phyloP scores from a whole-genome alignment of 768 basidiomycete species.

The Candolleomyces eurysporus region DNA sequence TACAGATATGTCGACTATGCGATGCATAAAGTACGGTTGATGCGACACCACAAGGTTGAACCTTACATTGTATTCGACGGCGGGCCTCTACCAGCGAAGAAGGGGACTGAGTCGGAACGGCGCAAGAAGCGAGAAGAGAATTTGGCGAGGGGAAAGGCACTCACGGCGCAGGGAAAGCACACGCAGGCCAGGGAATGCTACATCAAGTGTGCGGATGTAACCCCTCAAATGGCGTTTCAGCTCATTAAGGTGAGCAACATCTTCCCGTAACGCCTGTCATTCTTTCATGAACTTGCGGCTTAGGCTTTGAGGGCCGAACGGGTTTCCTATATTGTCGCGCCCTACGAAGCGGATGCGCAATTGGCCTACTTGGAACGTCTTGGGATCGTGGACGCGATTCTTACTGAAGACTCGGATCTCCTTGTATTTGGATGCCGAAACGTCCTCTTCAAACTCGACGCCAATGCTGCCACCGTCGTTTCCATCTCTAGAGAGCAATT shows the following conservation, averaged over 20 bases:
- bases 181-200: conserved; percentile 85
- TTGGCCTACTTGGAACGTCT: conserved; percentile 85
- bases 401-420: conserved; percentile 97
- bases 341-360: conserved; percentile 98
- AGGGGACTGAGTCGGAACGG: conserved; percentile 80
- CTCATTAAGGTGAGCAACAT: conserved; percentile 79
- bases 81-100: conserved; percentile 92
- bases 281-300: too few species aligned
- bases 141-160: conserved; percentile 65
- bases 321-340: conserved; percentile 87
- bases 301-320: conserved; percentile 84
- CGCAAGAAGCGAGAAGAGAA: conserved; percentile 75
- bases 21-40: conserved; percentile 86
- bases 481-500: conserved; percentile 70
- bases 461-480: conserved; percentile 57
- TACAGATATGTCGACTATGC: conserved; percentile 92
- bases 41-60: conserved; percentile 79
- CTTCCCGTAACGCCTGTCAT: not conserved
- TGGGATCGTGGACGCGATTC: conserved; percentile 83
- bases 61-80: conserved; percentile 97
- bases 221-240: conserved; percentile 96
- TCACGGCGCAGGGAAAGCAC: conserved; percentile 76
- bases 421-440: conserved; percentile 94
- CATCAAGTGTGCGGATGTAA: conserved; percentile 90
- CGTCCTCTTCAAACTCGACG: conserved; percentile 93